Base-by-base conservation (phyloP, 352 stramenopile genomes). In the Globisporangium radiosum region DNA sequence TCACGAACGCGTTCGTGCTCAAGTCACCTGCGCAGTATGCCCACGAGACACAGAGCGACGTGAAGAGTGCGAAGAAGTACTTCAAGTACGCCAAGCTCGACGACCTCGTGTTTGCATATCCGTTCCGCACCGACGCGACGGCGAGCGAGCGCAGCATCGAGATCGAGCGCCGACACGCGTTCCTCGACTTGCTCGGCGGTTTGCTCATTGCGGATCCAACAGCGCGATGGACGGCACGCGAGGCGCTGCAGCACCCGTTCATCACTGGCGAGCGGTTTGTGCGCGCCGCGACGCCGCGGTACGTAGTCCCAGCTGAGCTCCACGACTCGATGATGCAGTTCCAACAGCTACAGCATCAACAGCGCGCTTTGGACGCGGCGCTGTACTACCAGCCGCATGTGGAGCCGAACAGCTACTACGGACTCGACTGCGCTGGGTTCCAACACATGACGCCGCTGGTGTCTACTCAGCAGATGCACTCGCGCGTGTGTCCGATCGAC, bases 51-150 rank as follows among this genome's bases (percentile, higher is more conserved):
- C 56, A 71, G 6, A 61, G 60, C n/a, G 61, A 71, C 9, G 62
- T 71, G 6, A 64, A 61, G 13, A 55, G 67, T 0, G 75, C 72
- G 11, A 84, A 84, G 60, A 76, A 76, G 44, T 84, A 77, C 54
- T 84, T 81, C 64, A 81, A 84, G 62, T 66, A 74, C 59, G 72
- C 72, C 13, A 75, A 66, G 43, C 57, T 84, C 7, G 52, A 67
- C 5, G 72, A 81, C 11, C 72, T 84, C 47, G 60, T 84, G 33
- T 54, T 75, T 40, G 70, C 70, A 54, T 79, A 76, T 47, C 74
- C 74, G 25, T 65, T 76, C 47, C 59, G 54, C 11, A 62, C 60
- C n/a, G 54, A 64, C 47, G 38, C 55, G n/a, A 66, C 66, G 19
- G 49, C 52, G 39, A 13, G 17, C 5, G 59, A 78, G 37, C 33